Evolutionary conservation across 805 yeast genomes (phyloP), one percentile per base, ranked within the genome.

Genomic region (Cyberlindnera misumaiensis): DNA sequence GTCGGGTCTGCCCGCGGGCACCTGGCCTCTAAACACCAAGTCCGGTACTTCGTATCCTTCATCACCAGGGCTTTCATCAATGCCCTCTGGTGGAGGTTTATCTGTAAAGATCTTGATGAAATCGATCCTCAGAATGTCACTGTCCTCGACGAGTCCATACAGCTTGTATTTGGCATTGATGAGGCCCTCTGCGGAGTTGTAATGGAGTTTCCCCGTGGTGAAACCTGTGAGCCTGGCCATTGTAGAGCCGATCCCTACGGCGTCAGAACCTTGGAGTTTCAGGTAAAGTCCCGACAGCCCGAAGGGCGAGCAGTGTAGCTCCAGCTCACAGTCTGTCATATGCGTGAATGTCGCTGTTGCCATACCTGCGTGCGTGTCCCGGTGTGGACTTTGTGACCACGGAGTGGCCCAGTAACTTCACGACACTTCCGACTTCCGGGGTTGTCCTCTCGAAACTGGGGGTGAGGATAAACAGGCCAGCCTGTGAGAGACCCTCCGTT

Each of bases 151-250:
- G 1, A 69, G 57, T 3, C 73, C 76, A 49, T 64, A 72, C 17
- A 73, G 51, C 46, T 73, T 72, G 51, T 68, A 73, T 44, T 72
- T 71, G 39, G 65, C 65, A 46, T 68, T 65, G 25, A 60, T 51
- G 39, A 73, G 56, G 47, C 72, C 77, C 28, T 65, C 65, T 27
- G 66, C 47, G 42, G 68, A 67, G 48, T 73, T 72, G 51, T 70
- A 73, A 49, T 70, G 73, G 7, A 73, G 59, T 37, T 57, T 57
- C 2, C 79, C 79, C 24, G 60, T 63, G 15, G 75, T 68, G 5
- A 67, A 58, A 7, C 78, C 78, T 0, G 77, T 70, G n/a, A 73
- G 63, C 29, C 73, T 57, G 7, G 77, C 77, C 77, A 73, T 71
- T 13, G 77, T 72, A 9, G 74, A 67, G 4, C 79, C 79, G 6